Conservation (phyloP, 148 eudicot species). For the Chenopodium formosanum region DNA sequence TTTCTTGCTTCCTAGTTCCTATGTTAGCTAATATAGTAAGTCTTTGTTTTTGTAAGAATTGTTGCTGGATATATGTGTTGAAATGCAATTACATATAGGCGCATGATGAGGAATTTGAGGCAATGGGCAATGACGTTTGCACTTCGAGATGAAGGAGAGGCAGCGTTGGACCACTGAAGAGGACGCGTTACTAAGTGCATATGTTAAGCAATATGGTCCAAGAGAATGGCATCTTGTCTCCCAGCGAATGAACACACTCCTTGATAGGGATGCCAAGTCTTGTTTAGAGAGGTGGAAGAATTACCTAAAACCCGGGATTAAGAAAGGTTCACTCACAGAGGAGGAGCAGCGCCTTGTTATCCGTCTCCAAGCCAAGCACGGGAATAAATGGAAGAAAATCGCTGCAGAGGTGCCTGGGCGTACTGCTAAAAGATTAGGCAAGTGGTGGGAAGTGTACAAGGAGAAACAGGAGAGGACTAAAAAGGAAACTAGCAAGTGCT, state of each 20-base stretch:
- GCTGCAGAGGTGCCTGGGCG: slow-evolving; percentile 70
- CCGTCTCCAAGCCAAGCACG: slow-evolving; percentile 62
- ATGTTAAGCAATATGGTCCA: slow-evolving; percentile 60
- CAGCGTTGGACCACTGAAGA: slow-evolving; percentile 76
- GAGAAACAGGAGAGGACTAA: slow-evolving; percentile 74
- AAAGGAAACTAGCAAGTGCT: slow-evolving; percentile 44
- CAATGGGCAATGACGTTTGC: slow-evolving; percentile 41
- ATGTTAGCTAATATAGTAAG: too few species aligned
- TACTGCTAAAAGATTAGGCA: slow-evolving; percentile 63
- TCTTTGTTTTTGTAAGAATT: not conserved
- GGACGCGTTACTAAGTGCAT: slow-evolving; percentile 52
- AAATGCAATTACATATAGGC: slow-evolving; percentile 19
- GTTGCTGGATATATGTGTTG: too few species aligned
- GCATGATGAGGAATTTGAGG: slow-evolving; percentile 48
- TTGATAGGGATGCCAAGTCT: slow-evolving; percentile 61
- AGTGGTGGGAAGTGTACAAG: slow-evolving; percentile 94
- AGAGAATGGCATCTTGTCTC: slow-evolving; percentile 71
- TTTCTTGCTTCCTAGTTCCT: too few species aligned
- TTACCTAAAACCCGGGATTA: slow-evolving; percentile 65
- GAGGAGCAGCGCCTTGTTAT: slow-evolving; percentile 65
- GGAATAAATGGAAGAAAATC: slow-evolving; percentile 70
- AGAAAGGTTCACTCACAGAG: slow-evolving; percentile 60
- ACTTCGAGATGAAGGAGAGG: slow-evolving; percentile 62
- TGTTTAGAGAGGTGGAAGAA: slow-evolving; percentile 72
- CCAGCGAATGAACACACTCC: slow-evolving; percentile 59